phyloP scores from a whole-genome alignment of 2,329 filamentous ascomycete genomes.

The Colletotrichum sp. region DNA sequence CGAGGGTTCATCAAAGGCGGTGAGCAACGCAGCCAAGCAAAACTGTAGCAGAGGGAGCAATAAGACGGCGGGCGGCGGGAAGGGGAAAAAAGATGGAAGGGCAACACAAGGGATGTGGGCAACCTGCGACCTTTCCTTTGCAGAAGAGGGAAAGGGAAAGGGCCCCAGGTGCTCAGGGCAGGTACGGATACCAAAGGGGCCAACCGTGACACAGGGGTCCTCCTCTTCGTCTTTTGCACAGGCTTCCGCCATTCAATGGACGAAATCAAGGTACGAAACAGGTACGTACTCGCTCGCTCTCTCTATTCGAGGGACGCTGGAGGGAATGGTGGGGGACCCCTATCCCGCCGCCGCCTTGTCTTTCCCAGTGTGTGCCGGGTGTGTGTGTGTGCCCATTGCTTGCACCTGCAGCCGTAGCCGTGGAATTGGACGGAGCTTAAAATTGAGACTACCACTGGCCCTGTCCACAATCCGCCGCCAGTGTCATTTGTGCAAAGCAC shows the following conservation, averaged over 20 bases:
- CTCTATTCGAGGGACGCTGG: neutral
- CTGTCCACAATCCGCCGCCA: neutral
- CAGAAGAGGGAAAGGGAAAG: neutral
- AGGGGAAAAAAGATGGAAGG: neutral
- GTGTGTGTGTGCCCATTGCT: neutral
- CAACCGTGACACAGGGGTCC: neutral
- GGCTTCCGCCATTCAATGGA: neutral
- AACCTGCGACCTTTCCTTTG: neutral
- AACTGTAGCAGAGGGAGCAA: neutral
- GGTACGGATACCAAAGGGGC: neutral
- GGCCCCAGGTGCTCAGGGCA: neutral
- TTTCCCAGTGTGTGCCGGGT: neutral
- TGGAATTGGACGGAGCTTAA: conserved; percentile 15
- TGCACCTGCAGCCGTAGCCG: neutral
- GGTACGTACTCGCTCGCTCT: neutral
- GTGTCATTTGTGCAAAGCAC: neutral
- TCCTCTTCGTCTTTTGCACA: neutral
- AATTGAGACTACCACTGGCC: neutral
- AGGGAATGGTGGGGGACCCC: conserved; percentile 1
- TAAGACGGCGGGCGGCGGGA: neutral
- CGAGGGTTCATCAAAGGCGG: conserved; percentile 7
- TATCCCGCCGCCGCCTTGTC: neutral
- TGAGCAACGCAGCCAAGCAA: neutral
- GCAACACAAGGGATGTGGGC: neutral
- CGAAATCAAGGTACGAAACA: neutral